Evolutionary conservation across 108 stramenopile genomes (phyloP).

Genomic region (Cyclotella cryptica): DNA sequence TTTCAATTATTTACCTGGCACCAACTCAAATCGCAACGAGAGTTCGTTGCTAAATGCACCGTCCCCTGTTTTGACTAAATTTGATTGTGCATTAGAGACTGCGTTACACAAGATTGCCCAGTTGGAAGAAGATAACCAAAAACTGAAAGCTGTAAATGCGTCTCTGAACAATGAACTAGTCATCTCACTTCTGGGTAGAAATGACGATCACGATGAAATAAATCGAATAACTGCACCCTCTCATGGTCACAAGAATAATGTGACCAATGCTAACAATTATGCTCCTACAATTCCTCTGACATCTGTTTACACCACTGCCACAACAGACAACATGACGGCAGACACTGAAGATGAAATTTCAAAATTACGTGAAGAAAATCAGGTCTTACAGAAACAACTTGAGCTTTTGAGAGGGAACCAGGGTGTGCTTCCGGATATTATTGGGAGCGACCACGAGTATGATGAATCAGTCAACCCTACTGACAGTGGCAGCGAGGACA

Average conservation of each 20-base stretch:
- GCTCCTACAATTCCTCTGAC: neutral
- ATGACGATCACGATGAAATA: neutral
- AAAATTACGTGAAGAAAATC: constrained; percentile 42
- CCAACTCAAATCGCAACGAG: neutral
- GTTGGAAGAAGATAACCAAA: neutral
- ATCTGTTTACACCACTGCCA: constrained; percentile 33
- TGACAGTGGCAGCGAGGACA: constrained; percentile 9
- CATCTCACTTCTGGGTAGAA: neutral
- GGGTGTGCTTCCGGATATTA: constrained; percentile 5
- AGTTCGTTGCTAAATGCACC: neutral
- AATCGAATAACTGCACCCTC: neutral
- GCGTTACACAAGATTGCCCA: neutral
- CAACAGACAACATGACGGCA: constrained; percentile 27
- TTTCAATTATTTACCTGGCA: too few species aligned
- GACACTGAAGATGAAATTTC: constrained; percentile 30
- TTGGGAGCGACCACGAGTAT: constrained; percentile 30
- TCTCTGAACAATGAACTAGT: neutral
- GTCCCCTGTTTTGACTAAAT: neutral
- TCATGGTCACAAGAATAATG: too few species aligned
- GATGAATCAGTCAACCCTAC: constrained; percentile 42
- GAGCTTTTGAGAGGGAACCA: constrained; percentile 23
- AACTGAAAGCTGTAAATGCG: neutral
- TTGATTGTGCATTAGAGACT: neutral
- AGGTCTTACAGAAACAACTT: constrained; percentile 26
- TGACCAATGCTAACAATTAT: neutral